Evolutionary conservation across 805 yeast genomes (phyloP).

Genomic region (Saccharomyces kudriavzevii): DNA sequence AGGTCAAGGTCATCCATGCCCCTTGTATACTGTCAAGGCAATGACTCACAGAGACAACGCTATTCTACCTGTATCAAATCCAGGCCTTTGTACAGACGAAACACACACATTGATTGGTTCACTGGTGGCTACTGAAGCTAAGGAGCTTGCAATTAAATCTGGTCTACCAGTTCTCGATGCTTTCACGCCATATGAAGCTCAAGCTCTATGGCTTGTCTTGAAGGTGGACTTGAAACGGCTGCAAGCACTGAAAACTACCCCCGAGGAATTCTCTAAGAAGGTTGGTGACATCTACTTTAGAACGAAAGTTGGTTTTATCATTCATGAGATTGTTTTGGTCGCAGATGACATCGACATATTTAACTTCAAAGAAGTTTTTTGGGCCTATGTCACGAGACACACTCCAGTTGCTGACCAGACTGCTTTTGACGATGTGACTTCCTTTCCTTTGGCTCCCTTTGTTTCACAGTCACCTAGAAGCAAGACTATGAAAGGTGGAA

Average conservation of each 20-base stretch:
- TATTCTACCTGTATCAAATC: constrained; percentile 24
- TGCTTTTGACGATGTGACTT: constrained; percentile 11
- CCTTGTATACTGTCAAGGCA: constrained; percentile 19
- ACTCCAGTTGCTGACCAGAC: constrained; percentile 21
- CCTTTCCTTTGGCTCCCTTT: constrained; percentile 25
- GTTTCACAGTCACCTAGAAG: constrained; percentile 8
- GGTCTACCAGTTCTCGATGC: constrained; percentile 15
- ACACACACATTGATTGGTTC: constrained; percentile 27
- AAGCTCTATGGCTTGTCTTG: constrained; percentile 21
- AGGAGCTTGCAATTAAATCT: constrained; percentile 5
- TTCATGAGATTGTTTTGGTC: constrained; percentile 23
- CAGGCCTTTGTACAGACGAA: constrained; percentile 25
- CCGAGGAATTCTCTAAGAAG: constrained; percentile 4
- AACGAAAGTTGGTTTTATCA: constrained; percentile 12
- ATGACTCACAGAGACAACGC: constrained; percentile 22
- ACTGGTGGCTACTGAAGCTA: constrained; percentile 15
- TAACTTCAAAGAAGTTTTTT: constrained; percentile 20
- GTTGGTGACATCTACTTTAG: constrained; percentile 17
- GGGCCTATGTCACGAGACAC: constrained; percentile 27
- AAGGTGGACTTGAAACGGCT: constrained; percentile 18
- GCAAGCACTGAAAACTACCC: constrained; percentile 13
- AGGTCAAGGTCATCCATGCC: constrained; percentile 22
- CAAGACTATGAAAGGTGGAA: constrained; percentile 17
- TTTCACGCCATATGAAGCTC: constrained; percentile 24
- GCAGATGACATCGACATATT: constrained; percentile 27